A percentile compares a stretch with the other conserved stretches of the same genome.
Conservation (phyloP, 164 flowering plant species). For the Litsea cubeba region DNA sequence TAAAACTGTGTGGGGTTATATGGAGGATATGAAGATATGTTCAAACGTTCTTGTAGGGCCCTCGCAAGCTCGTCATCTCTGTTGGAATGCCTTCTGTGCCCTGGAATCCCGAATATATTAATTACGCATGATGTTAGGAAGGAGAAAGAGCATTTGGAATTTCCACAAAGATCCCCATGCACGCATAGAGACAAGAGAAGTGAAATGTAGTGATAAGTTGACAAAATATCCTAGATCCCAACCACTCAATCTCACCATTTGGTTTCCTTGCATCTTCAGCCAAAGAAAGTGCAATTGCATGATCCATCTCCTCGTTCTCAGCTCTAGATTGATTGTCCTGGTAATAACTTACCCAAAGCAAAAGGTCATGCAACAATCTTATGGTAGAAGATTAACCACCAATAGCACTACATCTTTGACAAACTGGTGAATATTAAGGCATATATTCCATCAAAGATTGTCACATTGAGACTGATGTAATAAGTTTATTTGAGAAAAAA, state of each 20-base stretch:
- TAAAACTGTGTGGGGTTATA: constrained; percentile 34
- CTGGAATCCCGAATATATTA: constrained; percentile 18
- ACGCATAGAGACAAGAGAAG: too few relatives aligned
- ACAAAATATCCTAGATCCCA: background rate
- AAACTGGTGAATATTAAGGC: background rate
- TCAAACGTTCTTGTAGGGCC: constrained; percentile 27
- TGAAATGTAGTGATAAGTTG: too few relatives aligned
- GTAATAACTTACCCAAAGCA: constrained; percentile 3
- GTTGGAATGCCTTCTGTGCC: constrained; percentile 29
- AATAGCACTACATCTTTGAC: background rate
- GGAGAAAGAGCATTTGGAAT: too few relatives aligned
- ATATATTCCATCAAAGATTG: background rate
- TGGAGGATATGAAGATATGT: constrained; percentile 46
- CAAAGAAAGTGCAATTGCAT: constrained; percentile 60
- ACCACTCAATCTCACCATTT: constrained; percentile 35
- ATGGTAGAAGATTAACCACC: background rate
- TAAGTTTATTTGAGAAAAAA: background rate
- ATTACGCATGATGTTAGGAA: too few relatives aligned
- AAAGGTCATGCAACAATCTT: constrained; percentile 4
- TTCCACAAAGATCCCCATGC: too few relatives aligned
- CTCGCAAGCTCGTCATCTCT: constrained; percentile 25
- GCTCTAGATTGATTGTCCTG: constrained; percentile 25
- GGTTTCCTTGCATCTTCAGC: constrained; percentile 58
- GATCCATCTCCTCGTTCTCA: constrained; percentile 28
- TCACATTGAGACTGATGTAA: background rate